Base-by-base conservation (phyloP, 2,329 filamentous ascomycete species). In the Penicillium polonicum region DNA sequence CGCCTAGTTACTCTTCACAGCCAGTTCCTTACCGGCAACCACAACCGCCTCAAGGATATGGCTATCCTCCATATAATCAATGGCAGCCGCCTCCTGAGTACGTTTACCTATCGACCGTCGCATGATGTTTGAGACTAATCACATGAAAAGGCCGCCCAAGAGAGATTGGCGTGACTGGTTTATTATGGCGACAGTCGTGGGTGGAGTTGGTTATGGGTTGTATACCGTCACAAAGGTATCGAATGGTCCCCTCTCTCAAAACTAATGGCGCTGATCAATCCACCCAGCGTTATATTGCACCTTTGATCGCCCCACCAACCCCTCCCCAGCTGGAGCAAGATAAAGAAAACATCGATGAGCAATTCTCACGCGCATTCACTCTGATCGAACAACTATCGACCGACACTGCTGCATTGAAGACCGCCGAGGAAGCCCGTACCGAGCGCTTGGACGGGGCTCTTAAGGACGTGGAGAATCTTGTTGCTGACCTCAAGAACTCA, bases 81-180 rank as follows among this genome's bases (percentile, higher is more conserved):
- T 82, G 79, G 66, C 84, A 82, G 64, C 78, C 74, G 25, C 81
- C 82, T 35, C 83, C 81, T 63, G 81, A 84, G 79, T 82, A 74
- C 68, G 79, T 70, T 48, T 33, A 29, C 12, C 23, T 21, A 23
- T 29, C 45, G 17, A 27, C 52, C n/a, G 17, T 36, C 33, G 19
- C 29, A 33, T 21, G 10, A 21, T 23, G 9, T 38, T 35, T 8
- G 21, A 48, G 36, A 55, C 62, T 67, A 48, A 67, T 55, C 36
- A 43, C 29, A 54, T 54, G 39, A 41, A 27, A 44, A 79, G 77
- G 60, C 77, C 86, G 2, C 92, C 92, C 3, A 88, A 86, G 72
- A 83, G 94, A 70, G 94, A 99, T 77, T 99, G 94, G 94, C 85
- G 95, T 60, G 94, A 99, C 73, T 97, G 92, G 90, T 99, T 99